Evolutionary conservation across 2,329 filamentous ascomycete genomes (phyloP), one percentile per base, ranked within the genome.

Genomic region (Colletotrichum shisoi): DNA sequence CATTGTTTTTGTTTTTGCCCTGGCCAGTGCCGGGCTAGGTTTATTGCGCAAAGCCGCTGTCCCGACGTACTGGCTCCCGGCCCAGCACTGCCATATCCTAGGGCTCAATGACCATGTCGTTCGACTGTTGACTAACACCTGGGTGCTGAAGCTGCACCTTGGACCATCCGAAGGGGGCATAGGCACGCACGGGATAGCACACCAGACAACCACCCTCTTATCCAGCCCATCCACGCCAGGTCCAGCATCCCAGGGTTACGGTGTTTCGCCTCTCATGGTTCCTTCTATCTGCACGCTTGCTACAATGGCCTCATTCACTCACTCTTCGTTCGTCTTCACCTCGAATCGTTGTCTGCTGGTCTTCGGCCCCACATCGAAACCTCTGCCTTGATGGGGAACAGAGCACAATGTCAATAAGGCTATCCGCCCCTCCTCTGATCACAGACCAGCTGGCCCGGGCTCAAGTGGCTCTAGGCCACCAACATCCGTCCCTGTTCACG

Each of bases 31-130:
- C 61, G 64, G 42, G 54, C 64, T 67, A 64, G 54, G 64, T 60
- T 59, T 59, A 54, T 54, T 59, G 59, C 61, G 48, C 60, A 58
- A 67, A 67, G 57, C 61, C 54, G 54, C 60, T 34, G 61, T 59
- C 61, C 64, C 64, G 61, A 64, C 64, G 44, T 64, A 64, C 64
- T 67, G 64, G 64, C 64, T 67, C 64, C 61, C 61, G 54, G 64
- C 61, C 61, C 64, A 67, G 45, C 54, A 40, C 42, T 57, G 59
- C 39, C 61, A 45, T 44, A 17, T 45, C 19, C 53, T 67, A 46
- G 63, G 63, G 59, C 46, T 45, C 40, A 63, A 39, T 31, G 39
- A 42, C 58, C 46, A 56, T 49, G 7, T 34, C 31, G 7, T 34
- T 49, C 57, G 44, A 37, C 15, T 34, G 17, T 31, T 8, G 27